Evolutionary conservation across 192 early-diverging fungal species (phyloP).

Genomic region (Coemansia sp.): DNA sequence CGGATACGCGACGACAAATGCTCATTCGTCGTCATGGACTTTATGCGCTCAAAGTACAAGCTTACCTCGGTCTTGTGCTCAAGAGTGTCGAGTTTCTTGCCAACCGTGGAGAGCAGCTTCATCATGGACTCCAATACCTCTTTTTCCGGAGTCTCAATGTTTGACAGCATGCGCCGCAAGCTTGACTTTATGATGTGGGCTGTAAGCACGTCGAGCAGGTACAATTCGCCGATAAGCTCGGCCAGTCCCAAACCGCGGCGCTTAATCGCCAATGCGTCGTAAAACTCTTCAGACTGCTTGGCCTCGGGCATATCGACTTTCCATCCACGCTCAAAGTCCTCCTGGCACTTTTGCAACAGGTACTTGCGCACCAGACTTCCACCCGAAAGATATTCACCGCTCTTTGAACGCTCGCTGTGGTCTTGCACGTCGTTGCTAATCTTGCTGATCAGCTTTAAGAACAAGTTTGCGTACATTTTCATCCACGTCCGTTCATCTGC

Average conservation of each 20-base stretch:
- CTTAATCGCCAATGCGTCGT: constrained; percentile 82
- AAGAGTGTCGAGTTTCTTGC: constrained; percentile 70
- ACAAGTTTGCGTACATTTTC: constrained; percentile 82
- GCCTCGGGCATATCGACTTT: constrained; percentile 72
- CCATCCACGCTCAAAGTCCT: constrained; percentile 87
- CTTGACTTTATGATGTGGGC: constrained; percentile 93
- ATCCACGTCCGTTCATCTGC: constrained; percentile 87
- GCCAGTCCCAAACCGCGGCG: constrained; percentile 89
- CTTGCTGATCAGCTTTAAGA: constrained; percentile 69
- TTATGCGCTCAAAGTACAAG: constrained; percentile 76
- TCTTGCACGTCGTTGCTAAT: constrained; percentile 58
- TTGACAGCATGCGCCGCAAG: constrained; percentile 69
- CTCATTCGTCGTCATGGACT: constrained; percentile 62
- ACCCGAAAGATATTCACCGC: constrained; percentile 52
- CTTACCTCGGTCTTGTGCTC: constrained; percentile 61
- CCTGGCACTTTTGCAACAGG: constrained; percentile 88
- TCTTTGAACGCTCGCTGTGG: constrained; percentile 49
- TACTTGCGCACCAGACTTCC: constrained; percentile 82
- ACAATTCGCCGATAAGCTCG: constrained; percentile 92
- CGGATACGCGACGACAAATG: constrained; percentile 78
- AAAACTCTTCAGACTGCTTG: constrained; percentile 74
- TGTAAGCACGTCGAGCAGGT: constrained; percentile 81
- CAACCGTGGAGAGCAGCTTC: constrained; percentile 84
- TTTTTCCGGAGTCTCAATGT: constrained; percentile 74
- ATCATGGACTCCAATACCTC: constrained; percentile 91